These are phyloP conservation scores for Phytophthora crassamura DNA, from an alignment of 352 stramenopile species.

Conservation along the genomic window DNA sequence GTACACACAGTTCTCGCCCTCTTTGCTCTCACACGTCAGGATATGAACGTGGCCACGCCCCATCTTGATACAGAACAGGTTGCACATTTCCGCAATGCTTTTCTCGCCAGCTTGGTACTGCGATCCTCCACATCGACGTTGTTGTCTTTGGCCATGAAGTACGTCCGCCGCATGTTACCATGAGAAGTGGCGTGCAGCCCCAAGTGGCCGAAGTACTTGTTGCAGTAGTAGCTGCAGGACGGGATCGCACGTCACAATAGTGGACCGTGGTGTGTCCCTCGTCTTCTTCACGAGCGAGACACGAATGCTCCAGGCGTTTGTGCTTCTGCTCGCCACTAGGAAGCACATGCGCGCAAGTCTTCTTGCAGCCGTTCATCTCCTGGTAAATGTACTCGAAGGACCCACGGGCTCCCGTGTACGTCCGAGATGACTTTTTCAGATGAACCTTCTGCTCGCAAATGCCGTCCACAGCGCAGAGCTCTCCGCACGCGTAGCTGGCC, in stretches of 20 bases:
- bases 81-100: conserved; percentile 42
- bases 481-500: conserved; percentile 18
- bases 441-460: conserved; percentile 40
- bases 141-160: conserved; percentile 30
- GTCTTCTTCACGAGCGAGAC: too few species aligned
- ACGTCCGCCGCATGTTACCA: conserved; percentile 42
- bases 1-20: conserved; percentile 24
- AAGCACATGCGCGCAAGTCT: conserved; percentile 52
- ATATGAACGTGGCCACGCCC: conserved; percentile 41
- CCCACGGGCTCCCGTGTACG: conserved; percentile 48
- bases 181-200: conserved; percentile 31
- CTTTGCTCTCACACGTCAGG: conserved; percentile 24
- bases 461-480: conserved; percentile 22
- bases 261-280: conserved; percentile 26
- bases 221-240: conserved; percentile 37
- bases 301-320: too few species aligned
- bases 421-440: conserved; percentile 59
- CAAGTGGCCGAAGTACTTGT: conserved; percentile 32
- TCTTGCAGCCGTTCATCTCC: conserved; percentile 75
- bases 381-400: conserved; percentile 68
- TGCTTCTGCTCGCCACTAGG: too few species aligned
- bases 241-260: conserved; percentile 24
- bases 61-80: conserved; percentile 34
- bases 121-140: conserved; percentile 18
- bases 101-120: conserved; percentile 29